These are phyloP conservation scores for Chlorophyllum brunneum DNA, from an alignment of 768 basidiomycete genomes.

Conservation along the genomic window DNA sequence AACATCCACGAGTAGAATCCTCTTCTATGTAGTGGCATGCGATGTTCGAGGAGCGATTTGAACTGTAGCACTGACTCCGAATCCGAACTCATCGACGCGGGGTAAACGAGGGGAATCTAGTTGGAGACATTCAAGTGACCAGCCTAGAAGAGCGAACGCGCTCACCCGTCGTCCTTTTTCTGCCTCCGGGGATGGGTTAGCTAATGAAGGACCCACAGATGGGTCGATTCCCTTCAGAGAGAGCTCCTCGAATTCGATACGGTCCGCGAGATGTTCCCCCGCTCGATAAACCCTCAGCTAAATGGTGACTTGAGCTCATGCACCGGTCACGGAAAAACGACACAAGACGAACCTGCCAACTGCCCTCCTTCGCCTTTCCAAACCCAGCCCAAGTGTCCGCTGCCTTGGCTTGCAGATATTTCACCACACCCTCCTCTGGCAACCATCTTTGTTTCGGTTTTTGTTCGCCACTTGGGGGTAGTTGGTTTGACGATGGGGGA, in stretches of 20 bases:
- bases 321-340: background rate
- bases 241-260: slow-evolving; percentile 78
- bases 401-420: slow-evolving; percentile 50
- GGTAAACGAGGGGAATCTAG: slow-evolving; percentile 67
- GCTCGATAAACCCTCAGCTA: slow-evolving; percentile 58
- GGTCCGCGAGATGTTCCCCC: slow-evolving; percentile 67
- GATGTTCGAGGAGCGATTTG: slow-evolving; percentile 42
- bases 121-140: background rate
- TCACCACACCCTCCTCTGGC: slow-evolving; percentile 41
- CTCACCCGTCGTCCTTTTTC: slow-evolving; percentile 10
- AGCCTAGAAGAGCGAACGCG: background rate
- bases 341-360: slow-evolving; percentile 61
- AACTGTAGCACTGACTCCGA: slow-evolving; percentile 43
- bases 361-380: slow-evolving; percentile 59
- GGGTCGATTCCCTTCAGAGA: slow-evolving; percentile 72
- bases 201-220: slow-evolving; percentile 54
- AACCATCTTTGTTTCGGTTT: slow-evolving; percentile 26
- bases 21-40: slow-evolving; percentile 60
- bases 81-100: slow-evolving; percentile 37
- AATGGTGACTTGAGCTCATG: background rate
- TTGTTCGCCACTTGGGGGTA: slow-evolving; percentile 10
- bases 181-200: slow-evolving; percentile 22
- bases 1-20: slow-evolving; percentile 67
- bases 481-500: slow-evolving; percentile 18
- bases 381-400: slow-evolving; percentile 59